phyloP scores from a whole-genome alignment of 345 rosid species.

The Populus davidiana region DNA sequence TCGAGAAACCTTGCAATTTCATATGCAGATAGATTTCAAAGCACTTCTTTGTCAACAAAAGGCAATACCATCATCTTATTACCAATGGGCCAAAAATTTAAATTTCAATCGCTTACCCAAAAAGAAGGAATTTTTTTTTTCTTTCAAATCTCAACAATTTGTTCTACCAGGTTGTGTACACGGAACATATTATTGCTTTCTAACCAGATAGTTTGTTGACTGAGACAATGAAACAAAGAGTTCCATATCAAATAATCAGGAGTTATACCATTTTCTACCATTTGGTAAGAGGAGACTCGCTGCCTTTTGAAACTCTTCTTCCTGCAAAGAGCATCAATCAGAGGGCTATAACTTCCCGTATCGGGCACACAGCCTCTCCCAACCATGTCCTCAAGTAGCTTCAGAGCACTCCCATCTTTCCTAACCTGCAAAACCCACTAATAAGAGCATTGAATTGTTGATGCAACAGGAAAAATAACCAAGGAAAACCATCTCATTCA shows the following conservation, averaged over 20 bases:
- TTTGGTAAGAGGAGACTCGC: conserved; percentile 38
- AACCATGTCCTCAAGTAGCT: conserved; percentile 60
- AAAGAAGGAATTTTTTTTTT: too few species aligned
- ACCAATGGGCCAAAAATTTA: too few species aligned
- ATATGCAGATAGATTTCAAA: too few species aligned
- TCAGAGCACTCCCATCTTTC: conserved; percentile 47
- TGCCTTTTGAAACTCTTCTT: conserved; percentile 46
- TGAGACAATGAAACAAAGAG: conserved; percentile 42
- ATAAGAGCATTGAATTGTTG: conserved; percentile 54
- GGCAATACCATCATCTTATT: too few species aligned
- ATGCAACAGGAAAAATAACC: conserved; percentile 48
- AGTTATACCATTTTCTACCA: conserved; percentile 54
- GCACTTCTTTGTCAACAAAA: too few species aligned
- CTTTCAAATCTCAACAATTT: conserved; percentile 11
- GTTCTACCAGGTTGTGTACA: conserved; percentile 25
- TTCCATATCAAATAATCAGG: conserved; percentile 61
- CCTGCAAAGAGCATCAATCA: conserved; percentile 45
- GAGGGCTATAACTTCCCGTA: conserved; percentile 40
- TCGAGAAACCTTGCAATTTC: too few species aligned
- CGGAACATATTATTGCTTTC: conserved; percentile 17
- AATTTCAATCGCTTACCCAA: neutral
- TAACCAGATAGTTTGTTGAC: conserved; percentile 36
- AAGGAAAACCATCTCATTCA: conserved; percentile 50
- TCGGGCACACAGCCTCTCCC: conserved; percentile 52
- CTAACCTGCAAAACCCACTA: conserved; percentile 55